A percentile compares a stretch with the other conserved stretches of the same genome.
Evolutionary conservation across 176 grass and related monocot genomes (phyloP).

Genomic region (Oryza australiensis): DNA sequence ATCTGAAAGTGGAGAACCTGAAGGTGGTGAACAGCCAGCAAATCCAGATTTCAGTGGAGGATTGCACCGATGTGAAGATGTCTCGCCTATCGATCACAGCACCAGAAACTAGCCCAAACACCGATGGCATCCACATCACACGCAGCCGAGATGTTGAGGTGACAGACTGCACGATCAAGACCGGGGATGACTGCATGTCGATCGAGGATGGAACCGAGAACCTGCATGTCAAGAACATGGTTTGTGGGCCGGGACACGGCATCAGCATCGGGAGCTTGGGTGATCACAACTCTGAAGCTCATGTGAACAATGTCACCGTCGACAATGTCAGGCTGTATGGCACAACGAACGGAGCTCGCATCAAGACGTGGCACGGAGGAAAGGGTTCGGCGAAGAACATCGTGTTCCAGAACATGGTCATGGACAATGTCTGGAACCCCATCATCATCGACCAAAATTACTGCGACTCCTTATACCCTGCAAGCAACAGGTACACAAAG

Average conservation of each 20-base stretch:
- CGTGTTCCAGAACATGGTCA: slow-evolving; percentile 46
- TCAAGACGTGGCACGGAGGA: slow-evolving; percentile 65
- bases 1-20: slow-evolving; percentile 36
- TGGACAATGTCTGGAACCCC: slow-evolving; percentile 48
- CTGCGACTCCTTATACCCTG: slow-evolving; percentile 36
- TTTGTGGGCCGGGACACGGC: slow-evolving; percentile 40
- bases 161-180: slow-evolving; percentile 30
- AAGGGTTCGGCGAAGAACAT: slow-evolving; percentile 49
- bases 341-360: slow-evolving; percentile 58
- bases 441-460: slow-evolving; percentile 69
- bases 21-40: slow-evolving; percentile 28
- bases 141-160: slow-evolving; percentile 9
- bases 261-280: slow-evolving; percentile 67
- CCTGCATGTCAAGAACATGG: slow-evolving; percentile 15
- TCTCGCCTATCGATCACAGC: not conserved
- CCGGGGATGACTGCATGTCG: slow-evolving; percentile 41
- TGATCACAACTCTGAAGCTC: slow-evolving; percentile 9
- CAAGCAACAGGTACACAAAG: not conserved
- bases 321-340: slow-evolving; percentile 39
- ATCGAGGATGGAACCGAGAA: slow-evolving; percentile 38
- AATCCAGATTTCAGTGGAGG: slow-evolving; percentile 29
- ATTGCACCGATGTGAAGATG: not conserved
- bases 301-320: slow-evolving; percentile 46
- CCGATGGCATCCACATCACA: slow-evolving; percentile 26
- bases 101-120: slow-evolving; percentile 26